A percentile compares a stretch with the other conserved stretches of the same genome.
Conservation (phyloP, 1,139 yeast species). For the Blastobotrys indianensis region DNA sequence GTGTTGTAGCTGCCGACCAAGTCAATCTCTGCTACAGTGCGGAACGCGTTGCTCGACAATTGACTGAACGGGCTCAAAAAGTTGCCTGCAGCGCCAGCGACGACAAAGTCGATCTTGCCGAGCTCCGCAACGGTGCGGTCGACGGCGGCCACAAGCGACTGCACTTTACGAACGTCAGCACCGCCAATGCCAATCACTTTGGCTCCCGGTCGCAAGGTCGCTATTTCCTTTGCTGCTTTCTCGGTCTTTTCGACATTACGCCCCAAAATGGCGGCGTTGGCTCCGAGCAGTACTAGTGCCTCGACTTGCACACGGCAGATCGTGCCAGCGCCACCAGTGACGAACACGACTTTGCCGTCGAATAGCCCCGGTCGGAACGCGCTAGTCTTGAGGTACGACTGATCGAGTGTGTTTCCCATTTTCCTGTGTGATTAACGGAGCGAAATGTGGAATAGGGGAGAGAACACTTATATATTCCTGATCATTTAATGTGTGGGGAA, state of each 20-base stretch:
- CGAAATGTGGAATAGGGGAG: too few species aligned
- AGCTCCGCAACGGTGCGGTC: conserved; percentile 54
- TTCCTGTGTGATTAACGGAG: neutral
- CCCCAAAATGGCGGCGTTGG: conserved; percentile 80
- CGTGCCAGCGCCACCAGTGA: conserved; percentile 94
- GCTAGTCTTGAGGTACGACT: conserved; percentile 25
- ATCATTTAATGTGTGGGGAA: neutral
- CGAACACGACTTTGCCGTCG: conserved; percentile 77
- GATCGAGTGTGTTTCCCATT: conserved; percentile 22
- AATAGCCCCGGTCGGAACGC: conserved; percentile 58
- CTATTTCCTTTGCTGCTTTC: conserved; percentile 61
- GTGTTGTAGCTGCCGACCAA: conserved; percentile 82
- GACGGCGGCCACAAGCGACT: conserved; percentile 56
- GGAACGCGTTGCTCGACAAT: conserved; percentile 78
- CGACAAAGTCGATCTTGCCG: conserved; percentile 74
- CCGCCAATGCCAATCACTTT: conserved; percentile 62
- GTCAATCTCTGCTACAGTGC: conserved; percentile 78
- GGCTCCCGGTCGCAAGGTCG: conserved; percentile 49
- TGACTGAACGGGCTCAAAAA: conserved; percentile 74
- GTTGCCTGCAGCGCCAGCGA: conserved; percentile 96
- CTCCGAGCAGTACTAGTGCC: conserved; percentile 75
- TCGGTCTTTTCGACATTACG: conserved; percentile 62
- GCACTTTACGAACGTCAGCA: conserved; percentile 69
- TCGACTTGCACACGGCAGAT: conserved; percentile 84
- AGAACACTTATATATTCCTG: neutral